Evolutionary conservation across 148 eudicot genomes (phyloP), one percentile per base, ranked within the genome.

Genomic region (Amaranthus palmeri): DNA sequence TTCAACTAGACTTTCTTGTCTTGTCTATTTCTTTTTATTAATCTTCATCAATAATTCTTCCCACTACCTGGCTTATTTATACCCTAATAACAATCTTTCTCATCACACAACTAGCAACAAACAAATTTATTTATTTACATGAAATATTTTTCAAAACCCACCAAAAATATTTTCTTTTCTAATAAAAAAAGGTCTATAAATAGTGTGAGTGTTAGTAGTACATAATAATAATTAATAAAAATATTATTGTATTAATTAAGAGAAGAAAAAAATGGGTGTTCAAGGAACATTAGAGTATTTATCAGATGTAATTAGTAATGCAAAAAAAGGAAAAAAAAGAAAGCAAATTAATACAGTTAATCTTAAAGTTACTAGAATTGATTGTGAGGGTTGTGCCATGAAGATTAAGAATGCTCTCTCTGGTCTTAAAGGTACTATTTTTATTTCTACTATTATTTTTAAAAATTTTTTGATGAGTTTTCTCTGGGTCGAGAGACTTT

Each of bases 321-420:
- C 70, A 0, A 85, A 51, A 70, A 76, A 68, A 68, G 63, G 67
- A 49, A 86, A 86, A 81, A 90, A 87, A 58, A 83, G 75, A 81
- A 90, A 84, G 79, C 82, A 80, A 46, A 50, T 84, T 11, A 84
- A 78, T 13, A 87, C 88, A 0, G 90, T 88, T 7, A 61, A 79
- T 18, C 86, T 90, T 67, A 90, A 86, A 66, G 83, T 90, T 17
- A 67, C 77, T 3, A 80, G 92, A n/a, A 90, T 90, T 88, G 90
- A 86, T 61, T 90, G 96, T 72, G 96, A 90, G 17, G 96, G 96
- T n/a, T 90, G 96, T 74, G 85, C 81, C 47, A 83, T 80, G 46
- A 88, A 81, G 74, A 83, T 90, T 61, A 90, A 90, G 83, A 87
- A 79, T 2, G 80, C 63, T 2, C 92, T 90, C 77, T 86, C 92